Conservation (phyloP, 2,329 filamentous ascomycete species). For the Pseudocercospora fijiensis region DNA sequence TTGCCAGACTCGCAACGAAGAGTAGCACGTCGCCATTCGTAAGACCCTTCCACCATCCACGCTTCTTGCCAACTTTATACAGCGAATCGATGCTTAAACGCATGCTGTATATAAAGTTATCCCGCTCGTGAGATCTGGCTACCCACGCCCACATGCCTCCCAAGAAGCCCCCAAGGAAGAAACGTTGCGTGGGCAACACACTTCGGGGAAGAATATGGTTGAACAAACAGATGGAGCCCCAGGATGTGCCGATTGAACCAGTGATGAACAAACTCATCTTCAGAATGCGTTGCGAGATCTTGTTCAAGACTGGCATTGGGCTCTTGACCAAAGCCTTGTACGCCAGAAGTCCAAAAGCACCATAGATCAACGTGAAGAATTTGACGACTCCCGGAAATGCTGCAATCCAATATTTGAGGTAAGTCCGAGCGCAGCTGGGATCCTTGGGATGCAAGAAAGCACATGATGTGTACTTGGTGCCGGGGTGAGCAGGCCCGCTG, state of each 20-base stretch:
- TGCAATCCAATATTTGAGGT: slow-evolving; percentile 80
- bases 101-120: slow-evolving; percentile 75
- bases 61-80: slow-evolving; percentile 94
- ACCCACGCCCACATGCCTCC: slow-evolving; percentile 84
- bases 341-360: slow-evolving; percentile 66
- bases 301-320: slow-evolving; percentile 66
- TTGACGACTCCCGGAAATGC: slow-evolving; percentile 77
- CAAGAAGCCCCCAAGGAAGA: slow-evolving; percentile 84
- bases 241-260: slow-evolving; percentile 78
- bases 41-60: slow-evolving; percentile 80
- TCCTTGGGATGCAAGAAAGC: slow-evolving; percentile 84
- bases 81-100: slow-evolving; percentile 76
- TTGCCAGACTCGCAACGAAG: slow-evolving; percentile 74
- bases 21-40: slow-evolving; percentile 80
- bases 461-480: slow-evolving; percentile 81
- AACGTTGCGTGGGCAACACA: slow-evolving; percentile 76
- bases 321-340: slow-evolving; percentile 67
- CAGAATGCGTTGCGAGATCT: slow-evolving; percentile 67
- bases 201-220: slow-evolving; percentile 72
- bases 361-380: slow-evolving; percentile 73
- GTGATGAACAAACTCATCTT: slow-evolving; percentile 76
- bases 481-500: slow-evolving; percentile 79
- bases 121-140: slow-evolving; percentile 62
- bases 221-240: slow-evolving; percentile 89
- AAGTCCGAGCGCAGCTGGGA: slow-evolving; percentile 83